phyloP scores from a whole-genome alignment of 345 rosid genomes.

The Gossypium mustelinum region DNA sequence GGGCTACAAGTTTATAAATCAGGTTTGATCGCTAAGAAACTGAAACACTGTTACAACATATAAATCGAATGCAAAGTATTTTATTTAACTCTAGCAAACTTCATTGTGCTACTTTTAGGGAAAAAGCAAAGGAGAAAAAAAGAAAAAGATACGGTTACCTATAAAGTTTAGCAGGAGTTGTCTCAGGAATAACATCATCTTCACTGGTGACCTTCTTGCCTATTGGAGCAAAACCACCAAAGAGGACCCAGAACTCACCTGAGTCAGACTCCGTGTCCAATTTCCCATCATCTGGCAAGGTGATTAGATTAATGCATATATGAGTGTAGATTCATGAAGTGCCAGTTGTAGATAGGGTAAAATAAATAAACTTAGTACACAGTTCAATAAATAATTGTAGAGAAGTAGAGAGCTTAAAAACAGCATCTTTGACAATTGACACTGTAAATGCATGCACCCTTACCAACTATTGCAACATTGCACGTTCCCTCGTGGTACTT shows the following conservation, averaged over 20 bases:
- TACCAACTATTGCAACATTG: conserved; percentile 77
- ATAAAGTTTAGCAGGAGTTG: conserved; percentile 66
- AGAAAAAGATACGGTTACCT: conserved; percentile 37
- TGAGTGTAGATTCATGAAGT: background rate
- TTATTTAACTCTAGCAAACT: background rate
- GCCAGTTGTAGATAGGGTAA: background rate
- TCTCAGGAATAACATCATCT: conserved; percentile 71
- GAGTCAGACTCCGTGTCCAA: conserved; percentile 74
- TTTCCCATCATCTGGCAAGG: conserved; percentile 74
- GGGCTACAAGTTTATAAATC: background rate
- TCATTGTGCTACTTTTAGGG: background rate
- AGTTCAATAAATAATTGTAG: background rate
- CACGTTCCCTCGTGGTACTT: conserved; percentile 71
- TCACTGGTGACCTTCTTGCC: conserved; percentile 78
- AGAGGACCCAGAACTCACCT: conserved; percentile 91
- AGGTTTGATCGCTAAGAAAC: background rate
- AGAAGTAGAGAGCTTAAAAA: conserved; percentile 2
- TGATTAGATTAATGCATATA: background rate
- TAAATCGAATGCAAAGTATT: background rate
- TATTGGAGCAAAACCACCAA: conserved; percentile 97
- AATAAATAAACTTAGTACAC: background rate
- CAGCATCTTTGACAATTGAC: background rate
- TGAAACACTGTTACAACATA: background rate
- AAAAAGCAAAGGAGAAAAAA: background rate
- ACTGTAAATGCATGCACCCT: conserved; percentile 18